Base-by-base conservation (phyloP, 345 rosid genomes). In the Bruguiera sexangula region DNA sequence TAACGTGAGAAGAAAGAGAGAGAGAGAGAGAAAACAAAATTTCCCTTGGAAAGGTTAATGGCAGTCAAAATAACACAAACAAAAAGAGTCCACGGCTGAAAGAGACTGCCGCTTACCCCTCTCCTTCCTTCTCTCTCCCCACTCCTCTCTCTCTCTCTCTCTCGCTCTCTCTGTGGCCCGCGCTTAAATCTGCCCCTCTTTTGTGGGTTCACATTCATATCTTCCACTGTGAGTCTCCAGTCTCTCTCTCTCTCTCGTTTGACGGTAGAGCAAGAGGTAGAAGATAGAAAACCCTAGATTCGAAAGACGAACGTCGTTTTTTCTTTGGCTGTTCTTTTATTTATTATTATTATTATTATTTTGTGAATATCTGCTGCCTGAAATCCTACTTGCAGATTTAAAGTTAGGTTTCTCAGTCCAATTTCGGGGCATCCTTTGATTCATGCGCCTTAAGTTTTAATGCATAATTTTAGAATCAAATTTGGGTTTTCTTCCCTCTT, bases 181-280 rank as follows among this genome's bases (percentile, higher is more conserved):
- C 53, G 62, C 57, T 60, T 30, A 20, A 52, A 67, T 73, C 66
- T 66, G 50, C 69, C 67, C 39, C 67, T 51, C 65, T 64, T 65
- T 68, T 75, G 51, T 75, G 70, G 72, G 74, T 78, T 62, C 59
- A 46, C 71, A 68, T 68, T 61, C 68, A 58, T 69, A 34, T 52
- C 65, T 64, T 73, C 60, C 76, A 54, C 70, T 61, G 91, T 85
- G 76, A 81, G 86, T 81, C 65, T 69, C 77, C 39, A 84, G 72
- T 82, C 88, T 50, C 24, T 68, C 63, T 59, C 63, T 59, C 48
- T 72, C 59, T 22, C 27, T 55, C 13, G 29, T 10, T n/a, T n/a
- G 27, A 26, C 59, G 59, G 59, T 55, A 22, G 59, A 55, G 59
- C 27, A 5, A 22, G 5, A 22, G 29, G 24, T 22, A n/a, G 24